These are phyloP conservation scores for Populus simonii DNA, from an alignment of 345 rosid species.

Conservation along the genomic window DNA sequence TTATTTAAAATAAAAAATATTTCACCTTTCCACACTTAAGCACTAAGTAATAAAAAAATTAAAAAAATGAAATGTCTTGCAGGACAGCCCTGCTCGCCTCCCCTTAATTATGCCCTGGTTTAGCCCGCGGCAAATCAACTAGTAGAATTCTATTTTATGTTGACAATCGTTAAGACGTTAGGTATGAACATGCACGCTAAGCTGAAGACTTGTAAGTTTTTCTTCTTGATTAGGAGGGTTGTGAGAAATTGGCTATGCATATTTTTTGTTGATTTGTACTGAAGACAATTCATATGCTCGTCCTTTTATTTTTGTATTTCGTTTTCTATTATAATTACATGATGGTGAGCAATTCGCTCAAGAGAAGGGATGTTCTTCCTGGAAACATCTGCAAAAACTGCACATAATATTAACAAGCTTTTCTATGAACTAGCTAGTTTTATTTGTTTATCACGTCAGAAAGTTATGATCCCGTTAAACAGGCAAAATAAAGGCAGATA, in stretches of 20 bases:
- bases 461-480: neutral
- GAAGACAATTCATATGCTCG: neutral
- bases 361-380: conserved; percentile 44
- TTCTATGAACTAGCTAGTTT: conserved; percentile 39
- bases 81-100: too few species aligned
- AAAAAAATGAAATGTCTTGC: too few species aligned
- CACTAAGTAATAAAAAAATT: too few species aligned
- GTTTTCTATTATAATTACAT: conserved; percentile 7
- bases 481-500: neutral
- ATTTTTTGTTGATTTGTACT: neutral
- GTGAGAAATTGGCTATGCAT: neutral
- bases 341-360: conserved; percentile 38
- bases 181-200: neutral
- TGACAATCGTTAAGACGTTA: neutral
- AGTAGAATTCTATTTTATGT: neutral
- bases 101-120: too few species aligned
- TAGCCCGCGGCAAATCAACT: too few species aligned
- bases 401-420: conserved; percentile 35
- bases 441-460: neutral
- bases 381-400: conserved; percentile 48
- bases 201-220: neutral
- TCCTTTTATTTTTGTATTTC: neutral
- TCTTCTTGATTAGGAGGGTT: neutral
- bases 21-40: too few species aligned
- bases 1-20: too few species aligned